A percentile compares a stretch with the other conserved stretches of the same genome.
These are phyloP conservation scores for Patellifolia procumbens DNA, from an alignment of 179 eudicot species.

Conservation along the genomic window DNA sequence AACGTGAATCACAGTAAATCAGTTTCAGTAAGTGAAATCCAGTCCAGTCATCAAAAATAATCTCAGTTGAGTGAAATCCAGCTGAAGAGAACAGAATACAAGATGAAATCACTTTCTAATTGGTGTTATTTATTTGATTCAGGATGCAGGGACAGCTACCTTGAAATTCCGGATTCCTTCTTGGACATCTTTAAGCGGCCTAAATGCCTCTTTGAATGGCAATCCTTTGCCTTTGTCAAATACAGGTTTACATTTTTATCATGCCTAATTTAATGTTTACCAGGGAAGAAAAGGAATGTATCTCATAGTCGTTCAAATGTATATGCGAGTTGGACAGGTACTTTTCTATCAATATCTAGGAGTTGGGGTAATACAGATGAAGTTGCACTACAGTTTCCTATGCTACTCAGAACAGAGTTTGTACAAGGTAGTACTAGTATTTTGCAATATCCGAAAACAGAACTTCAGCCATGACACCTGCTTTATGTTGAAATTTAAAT, in stretches of 20 bases:
- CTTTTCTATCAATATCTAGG: slow-evolving; percentile 53
- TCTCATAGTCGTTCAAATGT: background rate
- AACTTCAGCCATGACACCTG: too few species aligned
- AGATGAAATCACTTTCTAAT: background rate
- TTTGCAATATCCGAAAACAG: too few species aligned
- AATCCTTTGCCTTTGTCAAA: slow-evolving; percentile 37
- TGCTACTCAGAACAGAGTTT: slow-evolving; percentile 56
- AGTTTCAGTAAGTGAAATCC: too few species aligned
- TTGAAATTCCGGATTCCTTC: slow-evolving; percentile 72
- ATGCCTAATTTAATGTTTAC: background rate
- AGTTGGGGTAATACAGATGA: slow-evolving; percentile 55
- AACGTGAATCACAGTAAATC: too few species aligned
- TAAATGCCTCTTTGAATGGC: slow-evolving; percentile 56
- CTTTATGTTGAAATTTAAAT: background rate
- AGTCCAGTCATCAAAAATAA: too few species aligned
- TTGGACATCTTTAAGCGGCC: slow-evolving; percentile 59
- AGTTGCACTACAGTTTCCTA: slow-evolving; percentile 56
- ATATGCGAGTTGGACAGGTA: slow-evolving; percentile 39
- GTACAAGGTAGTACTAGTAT: too few species aligned
- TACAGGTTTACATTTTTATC: slow-evolving; percentile 48
- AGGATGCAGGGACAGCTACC: slow-evolving; percentile 45
- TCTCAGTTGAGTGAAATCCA: too few species aligned
- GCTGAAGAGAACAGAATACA: too few species aligned
- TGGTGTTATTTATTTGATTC: background rate
- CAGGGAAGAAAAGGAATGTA: background rate